A percentile compares a stretch with the other conserved stretches of the same genome.
Conservation (phyloP, 2,329 filamentous ascomycete genomes). For the Ceratocystis variospora region DNA sequence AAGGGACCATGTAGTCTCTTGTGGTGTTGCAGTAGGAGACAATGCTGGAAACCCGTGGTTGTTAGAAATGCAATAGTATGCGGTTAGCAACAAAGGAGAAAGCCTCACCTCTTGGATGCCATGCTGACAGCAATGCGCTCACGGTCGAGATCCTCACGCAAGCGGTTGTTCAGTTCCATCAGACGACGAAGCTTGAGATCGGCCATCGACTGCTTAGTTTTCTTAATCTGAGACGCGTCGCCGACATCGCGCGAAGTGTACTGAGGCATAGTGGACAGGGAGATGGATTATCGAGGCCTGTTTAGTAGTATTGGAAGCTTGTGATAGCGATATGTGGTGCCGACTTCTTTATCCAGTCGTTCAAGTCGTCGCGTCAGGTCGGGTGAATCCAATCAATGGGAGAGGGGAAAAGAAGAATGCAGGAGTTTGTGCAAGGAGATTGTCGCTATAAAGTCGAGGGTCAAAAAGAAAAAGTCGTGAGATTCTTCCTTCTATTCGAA, state of each 20-base stretch:
- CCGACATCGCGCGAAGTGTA: conserved; percentile 54
- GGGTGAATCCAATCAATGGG: not conserved
- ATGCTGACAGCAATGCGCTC: conserved; percentile 93
- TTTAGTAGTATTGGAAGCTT: not conserved
- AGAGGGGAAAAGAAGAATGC: not conserved
- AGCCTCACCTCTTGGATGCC: conserved; percentile 68
- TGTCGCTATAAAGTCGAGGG: not conserved
- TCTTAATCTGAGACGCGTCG: conserved; percentile 58
- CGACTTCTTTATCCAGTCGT: not conserved
- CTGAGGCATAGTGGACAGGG: conserved; percentile 41
- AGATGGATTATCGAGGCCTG: not conserved
- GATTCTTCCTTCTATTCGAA: not conserved
- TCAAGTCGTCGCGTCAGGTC: conserved; percentile 3
- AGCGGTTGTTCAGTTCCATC: conserved; percentile 89
- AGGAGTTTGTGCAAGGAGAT: not conserved
- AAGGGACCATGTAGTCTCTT: conserved; percentile 97
- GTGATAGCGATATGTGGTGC: not conserved
- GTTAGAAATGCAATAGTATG: not conserved
- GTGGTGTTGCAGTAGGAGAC: conserved; percentile 98
- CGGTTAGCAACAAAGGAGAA: conserved; percentile 10
- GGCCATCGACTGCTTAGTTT: conserved; percentile 98
- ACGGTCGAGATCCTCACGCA: conserved; percentile 90
- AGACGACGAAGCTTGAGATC: conserved; percentile 92
- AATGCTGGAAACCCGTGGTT: conserved; percentile 44
- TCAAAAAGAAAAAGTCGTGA: not conserved